Evolutionary conservation across 1,139 yeast species (phyloP), one percentile per base, ranked within the genome.

Genomic region (Zygosaccharomyces pseudobailii): DNA sequence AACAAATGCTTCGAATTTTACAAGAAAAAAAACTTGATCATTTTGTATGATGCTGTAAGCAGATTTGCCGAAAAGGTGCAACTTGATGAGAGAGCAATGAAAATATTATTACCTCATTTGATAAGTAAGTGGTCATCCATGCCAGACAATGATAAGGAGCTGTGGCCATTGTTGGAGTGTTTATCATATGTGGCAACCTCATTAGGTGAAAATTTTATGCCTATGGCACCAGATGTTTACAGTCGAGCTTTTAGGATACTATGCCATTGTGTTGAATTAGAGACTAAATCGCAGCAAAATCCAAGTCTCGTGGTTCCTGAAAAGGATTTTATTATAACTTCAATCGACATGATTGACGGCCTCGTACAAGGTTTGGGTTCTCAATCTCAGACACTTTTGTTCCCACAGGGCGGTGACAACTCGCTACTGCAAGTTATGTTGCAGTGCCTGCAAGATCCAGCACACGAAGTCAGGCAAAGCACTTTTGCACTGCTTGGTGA

Each of bases 101-200:
- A 79, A 47, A 64, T 76, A 4, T 70, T 92, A 32, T 71, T 92
- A 56, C 96, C 96, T 5, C 95, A 96, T 24, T 72, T 92, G 48
- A 77, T 90, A 50, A 73, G 69, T 19, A 86, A 86, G 67, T 92
- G 97, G 97, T 79, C 82, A 51, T 62, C 69, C 36, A 69, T 89
- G 47, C 71, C 72, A 21, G 96, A 92, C 63, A 80, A 81, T 45
- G 97, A 90, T 66, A 78, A 79, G 43, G 96, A 82, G 53, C 69
- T 92, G 55, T 88, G 97, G 92, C 95, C 97, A 8, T 73, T 92
- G 53, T 71, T 92, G 52, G 97, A 92, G 66, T 90, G 97, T 67
- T 77, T 92, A 78, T 87, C 97, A 4, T 81, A 90, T 8, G 85
- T 92, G 39, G 95, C 97, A 17, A 90, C 96, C 1, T 79, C 90